Base-by-base conservation (phyloP, 139 green algal genomes). In the Chlorella sp. region DNA sequence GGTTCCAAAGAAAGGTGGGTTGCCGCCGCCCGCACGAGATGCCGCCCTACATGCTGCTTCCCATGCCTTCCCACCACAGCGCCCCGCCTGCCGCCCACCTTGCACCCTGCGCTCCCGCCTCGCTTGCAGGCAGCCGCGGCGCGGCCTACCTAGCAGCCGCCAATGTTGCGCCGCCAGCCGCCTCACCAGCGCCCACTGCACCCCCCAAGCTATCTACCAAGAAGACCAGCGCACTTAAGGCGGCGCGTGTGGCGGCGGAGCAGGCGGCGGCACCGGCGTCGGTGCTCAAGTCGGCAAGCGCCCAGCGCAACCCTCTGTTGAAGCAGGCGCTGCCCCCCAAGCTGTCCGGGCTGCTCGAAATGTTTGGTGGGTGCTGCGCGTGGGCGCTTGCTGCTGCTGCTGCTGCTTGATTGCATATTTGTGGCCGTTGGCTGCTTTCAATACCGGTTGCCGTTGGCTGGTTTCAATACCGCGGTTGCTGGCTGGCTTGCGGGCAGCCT, bases 281-380 rank as follows among this genome's bases (percentile, higher is more conserved):
- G 37, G 16, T 32, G 36, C 86, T 66, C 11, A 53, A 14, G 48
- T 66, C 68, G 40, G n/a, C 40, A 53, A 24, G 40, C 28, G 71
- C 22, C 73, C 32, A 22, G 26, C 37, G 64, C 60, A 71, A 83
- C 84, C 88, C 66, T 30, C 88, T 87, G 39, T 66, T 92, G 53
- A 78, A 48, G 36, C 90, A 92, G 85, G 32, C 7, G 36, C 78
- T 92, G 3, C 91, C 91, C 11, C 36, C 36, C 22, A 89, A 87
- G 30, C 69, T 91, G 19, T 1, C 36, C 1, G 48, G 34, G 24
- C 61, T 92, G 30, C 11, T 81, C 21, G 91, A 93, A 34, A 92
- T 93, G 64, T 93, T 93, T 90, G 76, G 81, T 91, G 81, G 88
- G 87, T 30, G 66, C 21, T 61, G 3, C 2, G 24, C 15, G 1